A percentile compares a stretch with the other conserved stretches of the same genome.
phyloP scores from a whole-genome alignment of 2,329 filamentous ascomycete genomes.

The Penicillium sp. region DNA sequence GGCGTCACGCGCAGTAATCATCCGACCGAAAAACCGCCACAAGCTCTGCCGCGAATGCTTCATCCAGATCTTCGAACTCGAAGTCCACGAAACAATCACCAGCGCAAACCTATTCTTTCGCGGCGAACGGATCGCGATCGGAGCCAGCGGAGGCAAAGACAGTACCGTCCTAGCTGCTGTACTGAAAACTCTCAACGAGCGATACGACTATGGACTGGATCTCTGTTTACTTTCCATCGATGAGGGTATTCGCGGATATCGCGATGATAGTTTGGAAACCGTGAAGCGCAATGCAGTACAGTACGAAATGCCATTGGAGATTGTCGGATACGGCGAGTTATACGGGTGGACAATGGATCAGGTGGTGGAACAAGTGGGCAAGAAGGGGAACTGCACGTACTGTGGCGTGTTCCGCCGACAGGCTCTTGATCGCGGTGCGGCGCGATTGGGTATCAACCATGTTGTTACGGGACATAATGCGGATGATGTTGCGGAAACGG shows the following conservation, averaged over 20 bases:
- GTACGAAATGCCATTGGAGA: slow-evolving; percentile 87
- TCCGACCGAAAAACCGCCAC: slow-evolving; percentile 90
- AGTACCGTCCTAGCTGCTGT: slow-evolving; percentile 94
- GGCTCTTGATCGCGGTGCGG: slow-evolving; percentile 88
- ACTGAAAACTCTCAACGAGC: slow-evolving; percentile 89
- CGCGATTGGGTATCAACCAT: slow-evolving; percentile 81
- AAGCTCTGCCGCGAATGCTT: slow-evolving; percentile 93
- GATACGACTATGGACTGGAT: slow-evolving; percentile 81
- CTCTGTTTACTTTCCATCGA: slow-evolving; percentile 89
- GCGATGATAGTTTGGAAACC: slow-evolving; percentile 93
- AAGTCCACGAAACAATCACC: slow-evolving; percentile 89
- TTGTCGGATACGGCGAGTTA: slow-evolving; percentile 88
- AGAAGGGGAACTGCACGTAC: slow-evolving; percentile 98
- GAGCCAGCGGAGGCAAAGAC: slow-evolving; percentile 95
- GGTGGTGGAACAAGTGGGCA: slow-evolving; percentile 92
- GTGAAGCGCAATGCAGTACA: slow-evolving; percentile 91
- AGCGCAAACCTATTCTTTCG: slow-evolving; percentile 76
- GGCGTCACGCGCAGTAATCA: slow-evolving; percentile 77
- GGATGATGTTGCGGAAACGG: slow-evolving; percentile 94
- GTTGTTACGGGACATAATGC: slow-evolving; percentile 98
- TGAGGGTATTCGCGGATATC: slow-evolving; percentile 94
- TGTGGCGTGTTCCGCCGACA: slow-evolving; percentile 95
- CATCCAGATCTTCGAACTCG: slow-evolving; percentile 81
- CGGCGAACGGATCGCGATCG: slow-evolving; percentile 88
- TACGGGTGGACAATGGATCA: slow-evolving; percentile 99